Conservation (phyloP, 1,139 yeast genomes). For the Dujonia santamariae region DNA sequence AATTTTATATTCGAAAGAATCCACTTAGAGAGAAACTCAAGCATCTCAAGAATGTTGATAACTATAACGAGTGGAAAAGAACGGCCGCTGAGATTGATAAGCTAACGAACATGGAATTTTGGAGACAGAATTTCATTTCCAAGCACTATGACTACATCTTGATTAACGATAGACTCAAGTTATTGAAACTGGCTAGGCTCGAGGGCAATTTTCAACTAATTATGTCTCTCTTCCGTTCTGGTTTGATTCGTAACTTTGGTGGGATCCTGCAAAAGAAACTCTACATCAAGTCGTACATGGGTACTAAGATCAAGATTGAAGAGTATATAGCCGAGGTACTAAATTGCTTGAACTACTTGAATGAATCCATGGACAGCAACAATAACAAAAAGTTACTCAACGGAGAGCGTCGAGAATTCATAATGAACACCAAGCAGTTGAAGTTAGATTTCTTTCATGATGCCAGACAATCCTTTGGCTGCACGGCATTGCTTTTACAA, state of each 20-base stretch:
- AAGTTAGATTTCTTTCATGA: slow-evolving; percentile 87
- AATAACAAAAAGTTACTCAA: no score
- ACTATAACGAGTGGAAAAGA: slow-evolving; percentile 60
- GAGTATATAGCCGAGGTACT: slow-evolving; percentile 79
- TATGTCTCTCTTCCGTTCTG: slow-evolving; percentile 74
- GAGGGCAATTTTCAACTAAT: slow-evolving; percentile 56
- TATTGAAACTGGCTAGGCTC: slow-evolving; percentile 59
- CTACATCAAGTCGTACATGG: slow-evolving; percentile 79
- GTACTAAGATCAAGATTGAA: slow-evolving; percentile 85
- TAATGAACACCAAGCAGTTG: slow-evolving; percentile 53
- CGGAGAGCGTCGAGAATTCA: no score
- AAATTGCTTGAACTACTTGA: slow-evolving; percentile 58
- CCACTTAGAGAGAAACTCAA: slow-evolving; percentile 39
- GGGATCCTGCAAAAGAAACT: slow-evolving; percentile 80
- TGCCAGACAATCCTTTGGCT: slow-evolving; percentile 84
- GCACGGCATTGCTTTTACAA: slow-evolving; percentile 84
- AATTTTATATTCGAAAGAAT: slow-evolving; percentile 36
- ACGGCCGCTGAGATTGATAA: slow-evolving; percentile 61
- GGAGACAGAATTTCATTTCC: slow-evolving; percentile 86
- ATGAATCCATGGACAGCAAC: slow-evolving; percentile 33
- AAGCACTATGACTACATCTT: slow-evolving; percentile 80
- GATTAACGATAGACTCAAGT: slow-evolving; percentile 69
- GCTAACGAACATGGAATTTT: slow-evolving; percentile 65
- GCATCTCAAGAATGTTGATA: slow-evolving; percentile 39
- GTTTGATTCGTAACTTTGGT: slow-evolving; percentile 85